A percentile compares a stretch with the other conserved stretches of the same genome.
Conservation (phyloP, 1,284 basidiomycete genomes). For the Trichosporon coremiiforme region DNA sequence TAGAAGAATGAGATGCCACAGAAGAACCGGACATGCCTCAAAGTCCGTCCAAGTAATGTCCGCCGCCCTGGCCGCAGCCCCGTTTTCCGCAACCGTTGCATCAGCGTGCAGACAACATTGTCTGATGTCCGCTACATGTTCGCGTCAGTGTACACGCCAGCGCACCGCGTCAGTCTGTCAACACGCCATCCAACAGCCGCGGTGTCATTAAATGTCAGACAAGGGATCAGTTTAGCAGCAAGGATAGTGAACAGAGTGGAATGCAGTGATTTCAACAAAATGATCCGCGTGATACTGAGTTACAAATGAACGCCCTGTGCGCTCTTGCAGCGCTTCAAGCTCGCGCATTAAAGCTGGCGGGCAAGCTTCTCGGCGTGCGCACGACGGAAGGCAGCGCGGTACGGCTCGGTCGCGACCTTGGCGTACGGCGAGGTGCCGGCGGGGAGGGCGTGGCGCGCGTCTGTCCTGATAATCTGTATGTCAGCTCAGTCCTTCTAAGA, state of each 20-base stretch:
- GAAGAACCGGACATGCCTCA: neutral
- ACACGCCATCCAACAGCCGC: neutral
- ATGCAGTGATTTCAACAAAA: constrained; percentile 11
- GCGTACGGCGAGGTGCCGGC: constrained; percentile 19
- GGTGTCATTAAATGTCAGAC: too few relatives aligned
- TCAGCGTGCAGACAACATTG: neutral
- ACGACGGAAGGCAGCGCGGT: constrained; percentile 28
- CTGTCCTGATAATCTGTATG: constrained; percentile 52
- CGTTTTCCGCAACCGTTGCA: neutral
- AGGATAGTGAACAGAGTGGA: neutral
- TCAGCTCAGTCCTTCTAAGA: too few relatives aligned
- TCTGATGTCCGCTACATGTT: too few relatives aligned
- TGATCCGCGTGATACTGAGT: constrained; percentile 7
- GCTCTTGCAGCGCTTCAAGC: too few relatives aligned
- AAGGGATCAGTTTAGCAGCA: too few relatives aligned
- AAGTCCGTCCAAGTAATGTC: neutral
- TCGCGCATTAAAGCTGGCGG: neutral
- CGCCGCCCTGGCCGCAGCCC: neutral
- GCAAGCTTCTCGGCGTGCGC: constrained; percentile 22
- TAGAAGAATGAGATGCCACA: too few relatives aligned
- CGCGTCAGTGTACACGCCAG: neutral
- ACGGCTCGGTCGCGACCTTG: constrained; percentile 8
- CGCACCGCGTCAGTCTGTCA: neutral
- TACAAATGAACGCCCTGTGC: too few relatives aligned
- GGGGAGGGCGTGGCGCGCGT: constrained; percentile 44